Percentiles rank a stretch among this genome's conserved stretches.
Evolutionary conservation across 2,329 filamentous ascomycete genomes (phyloP).

Genomic region (Pyrenochaeta sp.): DNA sequence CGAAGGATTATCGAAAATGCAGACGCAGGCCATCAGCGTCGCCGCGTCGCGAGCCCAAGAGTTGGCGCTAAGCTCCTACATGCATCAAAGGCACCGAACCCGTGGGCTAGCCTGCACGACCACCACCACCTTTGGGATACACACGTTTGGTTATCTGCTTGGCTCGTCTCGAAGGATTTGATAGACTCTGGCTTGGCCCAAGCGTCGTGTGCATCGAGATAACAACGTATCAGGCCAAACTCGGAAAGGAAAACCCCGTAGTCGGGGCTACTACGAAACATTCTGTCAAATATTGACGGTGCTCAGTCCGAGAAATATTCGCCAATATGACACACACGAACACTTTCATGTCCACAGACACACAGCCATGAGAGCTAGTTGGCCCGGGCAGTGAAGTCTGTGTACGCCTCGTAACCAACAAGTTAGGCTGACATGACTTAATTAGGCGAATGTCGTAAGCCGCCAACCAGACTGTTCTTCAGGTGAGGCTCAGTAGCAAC

Average conservation of each 20-base stretch:
- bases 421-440: background rate
- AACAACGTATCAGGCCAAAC: background rate
- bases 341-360: background rate
- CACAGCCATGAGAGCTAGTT: background rate
- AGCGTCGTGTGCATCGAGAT: background rate
- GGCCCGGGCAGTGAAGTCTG: background rate
- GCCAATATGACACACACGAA: too few species aligned
- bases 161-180: background rate
- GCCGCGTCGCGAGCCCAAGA: background rate
- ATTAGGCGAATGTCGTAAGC: background rate
- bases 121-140: too few species aligned
- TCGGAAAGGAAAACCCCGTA: too few species aligned
- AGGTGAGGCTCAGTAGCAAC: background rate
- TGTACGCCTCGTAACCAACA: background rate
- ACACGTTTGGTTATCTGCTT: background rate
- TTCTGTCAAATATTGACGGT: too few species aligned
- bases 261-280: background rate
- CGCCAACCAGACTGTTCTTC: background rate
- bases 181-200: background rate
- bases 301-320: too few species aligned
- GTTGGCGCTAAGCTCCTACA: background rate
- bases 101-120: background rate
- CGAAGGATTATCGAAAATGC: background rate
- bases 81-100: background rate
- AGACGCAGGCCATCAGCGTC: constrained; percentile 1